Evolutionary conservation across 495 filamentous ascomycete genomes (phyloP), one percentile per base, ranked within the genome.

Genomic region (Eremomyces bilateralis): DNA sequence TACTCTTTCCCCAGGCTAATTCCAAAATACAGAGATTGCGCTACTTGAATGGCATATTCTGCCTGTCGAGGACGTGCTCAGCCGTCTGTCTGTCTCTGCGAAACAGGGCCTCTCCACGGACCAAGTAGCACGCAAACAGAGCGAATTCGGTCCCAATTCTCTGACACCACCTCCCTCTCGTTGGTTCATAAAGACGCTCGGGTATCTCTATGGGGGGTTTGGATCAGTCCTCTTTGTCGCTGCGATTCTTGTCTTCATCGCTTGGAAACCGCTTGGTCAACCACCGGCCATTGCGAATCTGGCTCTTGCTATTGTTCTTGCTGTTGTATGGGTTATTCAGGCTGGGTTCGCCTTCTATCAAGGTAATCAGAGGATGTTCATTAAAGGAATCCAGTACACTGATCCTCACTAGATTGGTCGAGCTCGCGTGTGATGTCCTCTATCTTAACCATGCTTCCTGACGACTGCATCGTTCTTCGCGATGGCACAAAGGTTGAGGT

Each of bases 191-290:
- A 66, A 69, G 41, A 62, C 66, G 16, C 56, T 79, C 4, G 62
- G 62, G 15, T 80, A 81, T 47, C 64, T 79, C 47, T 80, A 78
- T 47, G 69, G 67, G 33, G 76, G 75, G 15, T 79, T 79, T 42
- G 71, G 75, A 2, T 59, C 66, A 2, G 60, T 80, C 19, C 62
- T 80, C 4, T 54, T 76, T 3, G 47, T 68, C 20, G 73, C 70
- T 11, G 54, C 60, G 17, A 61, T 77, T 18, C 58, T 81, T 3
- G 68, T 78, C 33, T 74, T 76, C 43, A 46, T 79, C 28, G 60
- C 67, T 4, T 80, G 72, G 73, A 71, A 69, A 30, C 75, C 76
- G 3, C 65, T 79, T 0, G 73, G 73, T 0, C 33, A 75, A 8
- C 76, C 74, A 1, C 76, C 76, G 1, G 53, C 67, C 0, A 34